These are phyloP conservation scores for Termitomyces sp. DNA, from an alignment of 768 basidiomycete genomes.

Conservation along the genomic window DNA sequence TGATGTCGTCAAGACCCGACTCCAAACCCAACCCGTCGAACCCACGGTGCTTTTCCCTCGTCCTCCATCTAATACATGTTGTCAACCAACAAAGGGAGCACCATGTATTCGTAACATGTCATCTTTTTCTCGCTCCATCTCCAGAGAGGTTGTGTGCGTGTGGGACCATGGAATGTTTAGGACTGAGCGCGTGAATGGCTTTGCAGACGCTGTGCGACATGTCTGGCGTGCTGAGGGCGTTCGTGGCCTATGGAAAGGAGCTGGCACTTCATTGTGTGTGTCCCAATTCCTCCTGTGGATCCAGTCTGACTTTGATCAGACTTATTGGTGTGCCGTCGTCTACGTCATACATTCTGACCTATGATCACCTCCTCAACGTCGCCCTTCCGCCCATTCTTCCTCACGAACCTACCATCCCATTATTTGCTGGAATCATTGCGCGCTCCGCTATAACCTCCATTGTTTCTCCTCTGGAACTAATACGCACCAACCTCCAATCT, in stretches of 20 bases:
- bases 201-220: conserved; percentile 77
- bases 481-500: conserved; percentile 91
- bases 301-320: conserved; percentile 33
- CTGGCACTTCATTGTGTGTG: conserved; percentile 82
- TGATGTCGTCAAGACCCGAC: conserved; percentile 93
- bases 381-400: conserved; percentile 58
- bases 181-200: conserved; percentile 75
- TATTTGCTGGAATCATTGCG: conserved; percentile 78
- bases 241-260: conserved; percentile 92
- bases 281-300: not conserved
- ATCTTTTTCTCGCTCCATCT: conserved; percentile 53
- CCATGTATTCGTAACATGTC: conserved; percentile 75
- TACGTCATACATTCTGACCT: conserved; percentile 92
- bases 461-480: conserved; percentile 84
- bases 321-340: conserved; percentile 89
- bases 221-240: conserved; percentile 80
- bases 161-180: conserved; percentile 71
- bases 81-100: conserved; percentile 53
- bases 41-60: conserved; percentile 46
- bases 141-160: conserved; percentile 67
- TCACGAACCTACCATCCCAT: conserved; percentile 51
- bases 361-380: conserved; percentile 76
- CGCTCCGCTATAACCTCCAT: conserved; percentile 75
- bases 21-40: conserved; percentile 83
- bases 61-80: conserved; percentile 56